Evolutionary conservation across 345 rosid genomes (phyloP).

Genomic region (Gossypium australe): DNA sequence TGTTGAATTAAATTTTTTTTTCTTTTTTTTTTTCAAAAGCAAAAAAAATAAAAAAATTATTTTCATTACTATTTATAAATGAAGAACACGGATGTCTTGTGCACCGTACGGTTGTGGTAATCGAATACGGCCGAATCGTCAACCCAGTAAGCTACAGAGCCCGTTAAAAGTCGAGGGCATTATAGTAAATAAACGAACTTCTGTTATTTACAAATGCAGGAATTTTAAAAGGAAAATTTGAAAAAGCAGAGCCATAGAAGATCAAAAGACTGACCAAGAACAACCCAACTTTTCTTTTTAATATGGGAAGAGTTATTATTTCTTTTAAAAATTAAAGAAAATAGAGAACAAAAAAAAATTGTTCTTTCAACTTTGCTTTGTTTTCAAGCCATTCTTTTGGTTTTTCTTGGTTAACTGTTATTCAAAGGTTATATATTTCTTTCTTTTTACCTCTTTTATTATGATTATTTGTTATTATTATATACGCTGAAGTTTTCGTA

Average conservation of each 20-base stretch:
- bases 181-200: not conserved
- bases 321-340: not conserved
- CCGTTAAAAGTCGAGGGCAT: not conserved
- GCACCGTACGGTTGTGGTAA: no score
- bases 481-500: not conserved
- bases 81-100: no score
- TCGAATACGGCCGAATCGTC: no score
- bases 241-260: conserved; percentile 10
- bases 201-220: not conserved
- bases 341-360: not conserved
- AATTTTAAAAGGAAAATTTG: not conserved
- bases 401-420: conserved; percentile 6
- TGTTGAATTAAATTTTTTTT: no score
- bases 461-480: not conserved
- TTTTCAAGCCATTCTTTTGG: conserved; percentile 42
- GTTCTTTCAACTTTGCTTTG: conserved; percentile 40
- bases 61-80: no score
- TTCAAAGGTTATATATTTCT: conserved; percentile 1
- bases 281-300: not conserved
- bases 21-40: no score
- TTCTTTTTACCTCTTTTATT: not conserved
- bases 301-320: not conserved
- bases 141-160: no score
- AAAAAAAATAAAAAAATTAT: no score
- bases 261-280: conserved; percentile 3